Evolutionary conservation across 1,139 yeast species (phyloP), one percentile per base, ranked within the genome.

Genomic region (Yamadazyma songkhlaensis): DNA sequence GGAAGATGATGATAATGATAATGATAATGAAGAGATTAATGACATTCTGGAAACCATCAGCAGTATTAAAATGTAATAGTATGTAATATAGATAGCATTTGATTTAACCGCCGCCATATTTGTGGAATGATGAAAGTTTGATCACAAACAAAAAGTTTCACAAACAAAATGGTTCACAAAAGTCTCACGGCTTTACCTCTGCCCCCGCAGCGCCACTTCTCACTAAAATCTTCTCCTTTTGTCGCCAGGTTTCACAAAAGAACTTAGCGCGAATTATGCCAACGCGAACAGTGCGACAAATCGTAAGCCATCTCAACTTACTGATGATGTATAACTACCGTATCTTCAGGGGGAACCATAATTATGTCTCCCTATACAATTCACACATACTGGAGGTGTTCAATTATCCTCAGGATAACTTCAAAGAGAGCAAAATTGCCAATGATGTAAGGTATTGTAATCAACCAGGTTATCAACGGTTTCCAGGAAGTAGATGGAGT

Each of bases 1-100:
- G 13, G 29, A n/a, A 5, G 7, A 25, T 12, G 27, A 7, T 57
- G 52, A 10, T 50, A 50, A 11, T 22, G 76, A 68, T 15, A 77
- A 60, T 36, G 56, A 62, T 6, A 64, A 57, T 24, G 55, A 46
- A 29, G 58, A 53, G 10, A 44, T 45, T 6, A 39, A 34, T 17
- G 39, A 35, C 11, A 31, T 28, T 12, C 41, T 38, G 38, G 42
- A 37, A 10, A 40, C 41, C n/a, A 25, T 41, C 12, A 29, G 36
- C 22, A 34, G 21, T 5, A 13, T 31, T 14, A 35, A 31, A 31
- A 13, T 31, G 34, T 31, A 31, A 31, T 29, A 24, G 22, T 31
- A 31, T 31, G 78, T 31, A 31, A 22, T 31, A 31, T 31, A 31
- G 33, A n/a, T n/a, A n/a, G 11, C 20, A 17, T 17, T 17, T n/a